Percentiles rank a stretch among this genome's conserved stretches.
Conservation (phyloP, 2,329 filamentous ascomycete species). For the Chrysosporium queenslandicum region DNA sequence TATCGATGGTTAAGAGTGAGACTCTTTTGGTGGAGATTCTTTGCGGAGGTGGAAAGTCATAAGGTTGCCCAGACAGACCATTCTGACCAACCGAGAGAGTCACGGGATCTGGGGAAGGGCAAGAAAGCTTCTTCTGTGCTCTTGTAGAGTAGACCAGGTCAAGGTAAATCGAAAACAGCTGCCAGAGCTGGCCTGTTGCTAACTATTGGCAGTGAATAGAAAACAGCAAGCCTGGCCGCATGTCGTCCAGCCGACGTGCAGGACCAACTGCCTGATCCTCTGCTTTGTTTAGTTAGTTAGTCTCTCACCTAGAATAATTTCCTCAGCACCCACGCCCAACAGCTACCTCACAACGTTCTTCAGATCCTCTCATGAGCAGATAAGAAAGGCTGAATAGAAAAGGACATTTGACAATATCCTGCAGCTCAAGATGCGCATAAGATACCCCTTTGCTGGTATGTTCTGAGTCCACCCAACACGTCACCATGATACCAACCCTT, state of each 20-base stretch:
- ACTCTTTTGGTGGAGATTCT: conserved; percentile 32
- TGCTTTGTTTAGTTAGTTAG: not conserved
- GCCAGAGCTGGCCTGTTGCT: not conserved
- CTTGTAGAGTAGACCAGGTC: not conserved
- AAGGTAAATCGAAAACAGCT: not conserved
- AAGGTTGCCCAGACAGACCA: conserved; percentile 25
- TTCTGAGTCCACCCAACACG: conserved; percentile 16
- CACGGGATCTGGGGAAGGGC: conserved; percentile 19
- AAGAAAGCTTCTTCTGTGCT: not conserved
- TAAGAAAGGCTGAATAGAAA: conserved; percentile 4
- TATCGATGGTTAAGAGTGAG: conserved; percentile 29
- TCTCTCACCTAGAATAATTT: too few relatives aligned
- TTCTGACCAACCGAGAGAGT: conserved; percentile 12
- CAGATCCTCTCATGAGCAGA: not conserved
- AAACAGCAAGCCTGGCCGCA: too few relatives aligned
- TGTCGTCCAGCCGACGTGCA: not conserved
- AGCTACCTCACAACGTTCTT: not conserved
- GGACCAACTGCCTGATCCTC: not conserved
- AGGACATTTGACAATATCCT: not conserved
- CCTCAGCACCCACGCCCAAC: not conserved
- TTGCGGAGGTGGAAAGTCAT: conserved; percentile 33
- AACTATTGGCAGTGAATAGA: not conserved
- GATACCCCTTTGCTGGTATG: conserved; percentile 78
- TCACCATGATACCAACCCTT: not conserved
- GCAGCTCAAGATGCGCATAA: conserved; percentile 60